Conservation (phyloP, 768 basidiomycete species). For the Boletus vinaceobasis region DNA sequence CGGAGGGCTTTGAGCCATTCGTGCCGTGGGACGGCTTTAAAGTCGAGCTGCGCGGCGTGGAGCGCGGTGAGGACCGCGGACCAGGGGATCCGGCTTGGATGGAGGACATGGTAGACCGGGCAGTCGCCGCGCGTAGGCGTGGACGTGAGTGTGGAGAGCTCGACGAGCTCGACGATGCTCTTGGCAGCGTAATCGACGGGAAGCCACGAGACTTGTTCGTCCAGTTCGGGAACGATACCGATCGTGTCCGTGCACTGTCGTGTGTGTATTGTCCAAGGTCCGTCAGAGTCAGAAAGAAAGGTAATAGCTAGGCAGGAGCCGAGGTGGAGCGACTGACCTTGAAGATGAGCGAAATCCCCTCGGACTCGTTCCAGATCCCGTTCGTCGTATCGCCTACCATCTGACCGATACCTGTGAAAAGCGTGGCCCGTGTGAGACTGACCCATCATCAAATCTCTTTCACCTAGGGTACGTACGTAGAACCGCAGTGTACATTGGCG, state of each 20-base stretch:
- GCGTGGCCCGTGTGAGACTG: not conserved
- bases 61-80: slow-evolving; percentile 39
- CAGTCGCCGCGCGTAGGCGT: slow-evolving; percentile 2
- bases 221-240: slow-evolving; percentile 31
- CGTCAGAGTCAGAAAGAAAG: not conserved
- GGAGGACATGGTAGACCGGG: slow-evolving; percentile 24
- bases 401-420: slow-evolving; percentile 46
- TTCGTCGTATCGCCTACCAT: slow-evolving; percentile 49
- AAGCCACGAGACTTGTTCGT: slow-evolving; percentile 43
- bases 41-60: slow-evolving; percentile 32
- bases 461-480: slow-evolving; percentile 15
- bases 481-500: slow-evolving; percentile 19
- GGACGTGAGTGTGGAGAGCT: not conserved
- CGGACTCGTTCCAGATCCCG: slow-evolving; percentile 55
- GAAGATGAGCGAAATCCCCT: slow-evolving; percentile 30
- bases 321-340: slow-evolving; percentile 19
- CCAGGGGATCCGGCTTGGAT: slow-evolving; percentile 30
- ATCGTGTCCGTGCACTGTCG: slow-evolving; percentile 39
- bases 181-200: slow-evolving; percentile 51
- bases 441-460: not conserved
- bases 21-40: slow-evolving; percentile 14
- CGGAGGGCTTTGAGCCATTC: slow-evolving; percentile 25
- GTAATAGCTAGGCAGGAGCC: no score
- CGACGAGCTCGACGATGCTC: slow-evolving; percentile 45
- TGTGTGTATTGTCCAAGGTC: not conserved